These are phyloP conservation scores for Apostasia shenzhenica DNA, from an alignment of 106 monocot genomes.

Conservation along the genomic window DNA sequence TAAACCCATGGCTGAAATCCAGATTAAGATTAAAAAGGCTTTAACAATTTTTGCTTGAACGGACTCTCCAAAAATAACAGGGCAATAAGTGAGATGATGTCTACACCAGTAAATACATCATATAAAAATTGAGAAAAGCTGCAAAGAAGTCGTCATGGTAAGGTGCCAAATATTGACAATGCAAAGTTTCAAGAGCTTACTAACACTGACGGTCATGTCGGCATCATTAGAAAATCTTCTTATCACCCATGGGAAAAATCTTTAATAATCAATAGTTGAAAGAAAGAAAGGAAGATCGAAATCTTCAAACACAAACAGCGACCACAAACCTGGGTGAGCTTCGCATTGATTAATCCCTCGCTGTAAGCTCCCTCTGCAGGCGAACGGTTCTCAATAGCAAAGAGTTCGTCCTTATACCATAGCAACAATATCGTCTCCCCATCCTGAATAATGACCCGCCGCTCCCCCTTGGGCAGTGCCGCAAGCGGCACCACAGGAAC, in stretches of 20 bases:
- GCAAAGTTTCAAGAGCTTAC: too few relatives aligned
- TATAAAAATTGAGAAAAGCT: too few relatives aligned
- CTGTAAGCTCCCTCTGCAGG: conserved; percentile 94
- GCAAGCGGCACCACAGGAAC: conserved; percentile 78
- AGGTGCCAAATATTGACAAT: too few relatives aligned
- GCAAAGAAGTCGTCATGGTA: too few relatives aligned
- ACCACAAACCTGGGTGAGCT: conserved; percentile 77
- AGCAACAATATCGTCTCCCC: conserved; percentile 75
- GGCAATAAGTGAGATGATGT: too few relatives aligned
- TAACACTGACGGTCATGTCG: too few relatives aligned
- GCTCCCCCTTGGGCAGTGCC: conserved; percentile 81
- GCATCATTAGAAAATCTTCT: too few relatives aligned
- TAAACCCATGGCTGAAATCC: too few relatives aligned
- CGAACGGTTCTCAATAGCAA: conserved; percentile 88
- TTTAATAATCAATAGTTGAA: neutral
- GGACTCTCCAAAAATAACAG: too few relatives aligned
- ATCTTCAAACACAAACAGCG: neutral
- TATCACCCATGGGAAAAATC: neutral
- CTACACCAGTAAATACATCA: too few relatives aligned
- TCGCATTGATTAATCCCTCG: conserved; percentile 88
- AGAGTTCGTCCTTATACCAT: conserved; percentile 88
- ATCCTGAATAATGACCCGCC: conserved; percentile 85
- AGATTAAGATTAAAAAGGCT: too few relatives aligned
- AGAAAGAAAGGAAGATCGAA: neutral
- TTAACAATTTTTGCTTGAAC: too few relatives aligned